A percentile compares a stretch with the other conserved stretches of the same genome.
Evolutionary conservation across 2,329 filamentous ascomycete genomes (phyloP).

Genomic region (Mycogone perniciosa): DNA sequence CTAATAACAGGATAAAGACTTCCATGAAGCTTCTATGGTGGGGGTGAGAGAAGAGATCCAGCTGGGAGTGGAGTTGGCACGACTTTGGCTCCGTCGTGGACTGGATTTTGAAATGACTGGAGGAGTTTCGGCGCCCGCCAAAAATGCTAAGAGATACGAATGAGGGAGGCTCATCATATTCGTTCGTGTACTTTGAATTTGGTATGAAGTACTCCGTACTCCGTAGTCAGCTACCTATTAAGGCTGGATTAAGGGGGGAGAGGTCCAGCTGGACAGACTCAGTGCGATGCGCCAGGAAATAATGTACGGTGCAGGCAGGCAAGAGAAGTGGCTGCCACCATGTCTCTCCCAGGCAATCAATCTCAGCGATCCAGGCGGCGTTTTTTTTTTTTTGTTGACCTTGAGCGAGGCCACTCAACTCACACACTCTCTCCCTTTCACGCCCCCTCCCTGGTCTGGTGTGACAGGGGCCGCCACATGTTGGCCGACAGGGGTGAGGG

Average conservation of each 20-base stretch:
- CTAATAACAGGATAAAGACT: too few relatives aligned
- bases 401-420: not conserved
- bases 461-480: slow-evolving; percentile 6
- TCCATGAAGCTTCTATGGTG: too few relatives aligned
- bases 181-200: too few relatives aligned
- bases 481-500: slow-evolving; percentile 7
- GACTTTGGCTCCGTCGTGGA: too few relatives aligned
- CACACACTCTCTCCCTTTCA: not conserved
- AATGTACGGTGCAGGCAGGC: not conserved
- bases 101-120: too few relatives aligned
- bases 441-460: not conserved
- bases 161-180: not conserved
- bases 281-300: not conserved
- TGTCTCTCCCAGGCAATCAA: not conserved
- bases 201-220: too few relatives aligned
- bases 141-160: not conserved
- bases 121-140: not conserved
- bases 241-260: not conserved
- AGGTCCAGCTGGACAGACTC: not conserved
- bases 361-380: not conserved
- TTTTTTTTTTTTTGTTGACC: too few relatives aligned
- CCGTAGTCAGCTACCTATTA: not conserved
- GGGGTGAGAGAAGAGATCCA: too few relatives aligned
- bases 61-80: too few relatives aligned
- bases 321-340: not conserved